A percentile compares a stretch with the other conserved stretches of the same genome.
Evolutionary conservation across 805 yeast genomes (phyloP).

Genomic region (Myxozyma neotropica): DNA sequence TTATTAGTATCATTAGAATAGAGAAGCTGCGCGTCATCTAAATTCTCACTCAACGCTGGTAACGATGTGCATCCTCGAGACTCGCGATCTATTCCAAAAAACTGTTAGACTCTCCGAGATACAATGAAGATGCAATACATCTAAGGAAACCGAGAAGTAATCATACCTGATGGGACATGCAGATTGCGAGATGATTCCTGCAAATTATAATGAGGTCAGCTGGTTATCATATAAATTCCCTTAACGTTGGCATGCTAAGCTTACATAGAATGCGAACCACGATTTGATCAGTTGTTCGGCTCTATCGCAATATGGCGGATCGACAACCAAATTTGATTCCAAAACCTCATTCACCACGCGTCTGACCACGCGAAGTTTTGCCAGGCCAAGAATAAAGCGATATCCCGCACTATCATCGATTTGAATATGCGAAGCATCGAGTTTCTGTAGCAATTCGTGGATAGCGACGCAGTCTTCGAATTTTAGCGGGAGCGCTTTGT

Average conservation of each 20-base stretch:
- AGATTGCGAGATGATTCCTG: too few relatives aligned
- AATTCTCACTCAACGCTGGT: too few relatives aligned
- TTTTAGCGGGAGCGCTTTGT: background rate
- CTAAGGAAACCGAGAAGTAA: background rate
- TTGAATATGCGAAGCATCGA: background rate
- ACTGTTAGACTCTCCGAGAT: too few relatives aligned
- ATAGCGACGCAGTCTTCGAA: constrained; percentile 3
- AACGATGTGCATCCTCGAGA: too few relatives aligned
- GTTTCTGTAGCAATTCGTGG: background rate
- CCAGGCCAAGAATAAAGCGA: background rate
- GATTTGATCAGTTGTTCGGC: background rate
- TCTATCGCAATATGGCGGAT: background rate
- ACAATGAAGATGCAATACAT: too few relatives aligned
- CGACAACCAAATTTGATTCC: background rate
- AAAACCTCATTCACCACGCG: background rate
- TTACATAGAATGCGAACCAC: constrained; percentile 3
- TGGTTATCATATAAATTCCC: too few relatives aligned
- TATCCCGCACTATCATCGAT: background rate
- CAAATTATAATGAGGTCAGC: too few relatives aligned
- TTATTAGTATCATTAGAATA: too few relatives aligned
- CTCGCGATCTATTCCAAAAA: too few relatives aligned
- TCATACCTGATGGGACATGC: background rate
- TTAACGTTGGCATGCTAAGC: too few relatives aligned
- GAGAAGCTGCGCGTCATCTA: too few relatives aligned
- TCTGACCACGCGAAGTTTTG: background rate